Evolutionary conservation across 768 basidiomycete species (phyloP), one percentile per base, ranked within the genome.

Genomic region (Hypholoma fasciculare): DNA sequence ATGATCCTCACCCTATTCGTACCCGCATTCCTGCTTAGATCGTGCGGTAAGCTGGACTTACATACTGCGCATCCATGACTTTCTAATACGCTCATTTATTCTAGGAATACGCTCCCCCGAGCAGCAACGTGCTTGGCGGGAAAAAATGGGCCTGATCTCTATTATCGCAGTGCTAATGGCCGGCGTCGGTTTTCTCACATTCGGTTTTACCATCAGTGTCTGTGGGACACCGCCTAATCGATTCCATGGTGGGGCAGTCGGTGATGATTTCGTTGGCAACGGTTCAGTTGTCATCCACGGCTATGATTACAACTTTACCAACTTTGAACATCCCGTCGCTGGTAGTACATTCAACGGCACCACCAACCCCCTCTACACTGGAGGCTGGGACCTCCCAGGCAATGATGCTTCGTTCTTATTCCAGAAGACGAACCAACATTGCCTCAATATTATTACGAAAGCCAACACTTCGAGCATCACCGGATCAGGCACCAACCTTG

Each of bases 391-490:
- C 63, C 82, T 93, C 0, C 89, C 85, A 3, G 90, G 94, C 30
- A 92, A 90, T 69, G 97, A 99, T 66, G 90, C 91, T 12, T 92
- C 89, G 34, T 98, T 99, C 75, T 69, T 99, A 67, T 99, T 98
- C 77, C 97, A 99, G 76, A 93, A 85, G 47, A 87, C 88, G 65
- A 95, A 95, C 73, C 77, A 90, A 67, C 83, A 90, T 57, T 99
- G 97, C 69, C 74, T 85, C 23, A 84, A 83, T 7, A 66, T 94
- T 68, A 89, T 99, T 66, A 88, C 84, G 3, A 84, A 86, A 62
- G 83, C 91, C 6, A 63, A 78, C 27, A 86, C 82, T 46, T 90
- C 90, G 7, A 82, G 81, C 55, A 96, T 98, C 65, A 78, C 84
- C 3, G 83, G 84, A 36, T 81, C 69, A 7, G 85, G 85, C 34